phyloP scores from a whole-genome alignment of 805 yeast genomes.

The Starmerella davenportii region DNA sequence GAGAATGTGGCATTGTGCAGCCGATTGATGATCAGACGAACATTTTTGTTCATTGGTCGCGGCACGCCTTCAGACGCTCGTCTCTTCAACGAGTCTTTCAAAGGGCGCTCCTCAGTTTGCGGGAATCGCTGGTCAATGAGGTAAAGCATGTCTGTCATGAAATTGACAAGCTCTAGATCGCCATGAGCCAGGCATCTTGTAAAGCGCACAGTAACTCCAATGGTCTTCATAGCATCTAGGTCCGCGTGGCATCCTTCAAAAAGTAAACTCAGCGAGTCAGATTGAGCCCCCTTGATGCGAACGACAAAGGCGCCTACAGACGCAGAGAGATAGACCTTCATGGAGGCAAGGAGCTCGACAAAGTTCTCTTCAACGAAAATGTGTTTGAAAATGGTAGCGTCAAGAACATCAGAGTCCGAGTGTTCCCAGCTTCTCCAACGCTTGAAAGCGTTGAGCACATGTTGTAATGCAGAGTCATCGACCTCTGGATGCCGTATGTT shows the following conservation, averaged over 20 bases:
- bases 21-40: conserved; percentile 6
- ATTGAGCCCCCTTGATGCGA: background rate
- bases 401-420: conserved; percentile 6
- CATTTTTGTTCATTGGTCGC: background rate
- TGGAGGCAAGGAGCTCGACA: conserved; percentile 4
- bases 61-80: background rate
- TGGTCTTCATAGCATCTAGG: background rate
- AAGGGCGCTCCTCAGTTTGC: background rate
- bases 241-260: background rate
- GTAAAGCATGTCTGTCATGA: background rate
- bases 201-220: conserved; percentile 20
- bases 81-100: background rate
- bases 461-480: conserved; percentile 12
- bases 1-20: conserved; percentile 5
- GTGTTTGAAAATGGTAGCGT: conserved; percentile 17
- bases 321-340: background rate
- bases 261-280: background rate
- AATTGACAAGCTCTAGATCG: background rate
- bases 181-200: conserved; percentile 2
- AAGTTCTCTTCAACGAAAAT: conserved; percentile 10
- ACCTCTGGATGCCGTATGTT: background rate
- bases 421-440: conserved; percentile 88
- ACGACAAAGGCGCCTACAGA: background rate
- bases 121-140: background rate
- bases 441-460: conserved; percentile 42